A percentile compares a stretch with the other conserved stretches of the same genome.
Conservation (phyloP, 768 basidiomycete genomes). For the Plicaturopsis crispa region DNA sequence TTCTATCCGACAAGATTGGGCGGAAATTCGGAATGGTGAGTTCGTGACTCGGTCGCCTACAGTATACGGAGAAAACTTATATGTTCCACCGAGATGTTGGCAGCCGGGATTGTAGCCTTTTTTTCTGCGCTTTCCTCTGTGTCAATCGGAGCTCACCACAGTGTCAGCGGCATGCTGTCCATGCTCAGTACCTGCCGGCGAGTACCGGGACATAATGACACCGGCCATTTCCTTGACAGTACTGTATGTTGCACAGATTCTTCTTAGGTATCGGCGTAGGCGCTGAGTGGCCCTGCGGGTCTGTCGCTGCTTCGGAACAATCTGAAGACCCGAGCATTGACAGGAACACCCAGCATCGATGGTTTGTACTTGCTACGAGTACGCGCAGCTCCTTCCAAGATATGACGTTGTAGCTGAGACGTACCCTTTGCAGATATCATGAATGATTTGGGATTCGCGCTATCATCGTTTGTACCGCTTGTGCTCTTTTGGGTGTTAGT, state of each 20-base stretch:
- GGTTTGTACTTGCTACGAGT: constrained; percentile 90
- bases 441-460: constrained; percentile 81
- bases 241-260: constrained; percentile 41
- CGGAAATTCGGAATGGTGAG: constrained; percentile 83
- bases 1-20: constrained; percentile 79
- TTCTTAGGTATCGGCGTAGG: constrained; percentile 84
- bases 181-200: constrained; percentile 79
- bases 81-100: constrained; percentile 51
- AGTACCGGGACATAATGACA: constrained; percentile 10
- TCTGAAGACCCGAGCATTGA: constrained; percentile 76
- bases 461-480: constrained; percentile 75
- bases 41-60: no score
- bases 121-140: constrained; percentile 82
- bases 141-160: constrained; percentile 70
- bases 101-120: constrained; percentile 75
- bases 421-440: constrained; percentile 47
- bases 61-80: constrained; percentile 2
- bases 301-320: constrained; percentile 83
- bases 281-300: constrained; percentile 87
- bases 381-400: constrained; percentile 8
- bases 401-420: constrained; percentile 1
- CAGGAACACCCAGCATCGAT: constrained; percentile 77
- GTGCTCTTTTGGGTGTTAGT: constrained; percentile 85
- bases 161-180: constrained; percentile 59
- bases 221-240: background rate